Evolutionary conservation across 164 flowering plant species (phyloP), one percentile per base, ranked within the genome.

Genomic region (Nymphaea thermarum): DNA sequence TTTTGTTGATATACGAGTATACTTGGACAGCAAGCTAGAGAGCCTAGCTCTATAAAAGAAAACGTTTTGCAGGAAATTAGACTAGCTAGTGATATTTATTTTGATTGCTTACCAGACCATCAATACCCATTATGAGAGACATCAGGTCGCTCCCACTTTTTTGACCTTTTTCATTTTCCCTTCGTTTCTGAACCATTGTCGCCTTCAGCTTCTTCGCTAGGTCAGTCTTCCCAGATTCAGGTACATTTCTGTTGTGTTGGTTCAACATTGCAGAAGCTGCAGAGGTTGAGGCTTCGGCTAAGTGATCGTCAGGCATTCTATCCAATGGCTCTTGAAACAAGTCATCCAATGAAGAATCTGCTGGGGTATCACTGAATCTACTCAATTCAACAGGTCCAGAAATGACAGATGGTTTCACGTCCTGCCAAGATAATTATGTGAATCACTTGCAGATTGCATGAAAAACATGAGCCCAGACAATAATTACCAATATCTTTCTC

Each of bases 321-420:
- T 84, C 87, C 77, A 80, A 65, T 3, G 98, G 96, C 60, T 55
- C 60, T 72, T 80, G 99, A 80, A 95, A 95, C 69, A 95, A 78
- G 81, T 95, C 99, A 66, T 95, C 98, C 79, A 95, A 77, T 70
- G 89, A 90, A 72, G 98, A 91, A 87, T 92, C 99, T 71, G 93
- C 91, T 43, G 98, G 97, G 63, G 90, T 71, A 71, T 95, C 99
- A 83, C 98, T 95, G 74, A 92, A 95, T 82, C 75, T 90, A 83
- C 89, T 89, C 16, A 95, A 80, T 71, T 84, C 97, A 80, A 82
- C 81, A 65, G 77, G 83, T 62, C 80, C 81, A 65, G 80, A 72
- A 71, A 70, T 66, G 47, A 68, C 67, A 17, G 84, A 77, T 68
- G 79, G 67, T 79, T 80, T 88, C 25, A 79, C 68, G 79, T 76